Evolutionary conservation across 192 early-diverging fungal genomes (phyloP), one percentile per base, ranked within the genome.

Genomic region (Backusella australiensis): DNA sequence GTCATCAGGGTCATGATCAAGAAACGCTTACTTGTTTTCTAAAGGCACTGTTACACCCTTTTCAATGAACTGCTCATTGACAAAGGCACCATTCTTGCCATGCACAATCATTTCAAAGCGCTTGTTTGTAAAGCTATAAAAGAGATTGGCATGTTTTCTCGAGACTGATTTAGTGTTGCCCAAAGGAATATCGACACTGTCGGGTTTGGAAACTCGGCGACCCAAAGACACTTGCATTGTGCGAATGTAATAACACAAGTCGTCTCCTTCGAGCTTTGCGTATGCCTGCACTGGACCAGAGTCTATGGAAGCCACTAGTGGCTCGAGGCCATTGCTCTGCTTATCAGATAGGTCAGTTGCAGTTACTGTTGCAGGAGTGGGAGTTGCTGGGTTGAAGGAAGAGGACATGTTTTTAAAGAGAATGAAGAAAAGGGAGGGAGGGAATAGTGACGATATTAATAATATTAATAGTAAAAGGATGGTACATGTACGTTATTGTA

Each of bases 11-110:
- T 39, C 38, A 39, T 39, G 0, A 12, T 39, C 3, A 17, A 15
- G 15, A 4, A 14, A 44, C 26, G 72, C 80, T 52, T 72, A 90
- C 89, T 86, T 84, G 80, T 93, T 90, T 23, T 91, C 85, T 65
- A 93, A 77, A 42, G 89, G 78, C 36, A 94, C 85, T 67, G 88
- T 84, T 19, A 86, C 82, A 15, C 91, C 90, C 82, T 88, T 85
- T 76, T 90, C 86, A 38, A 93, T 84, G 86, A 92, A 96, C 71
- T 87, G 86, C 65, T 93, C 94, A 81, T 97, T 91, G n/a, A 97
- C 90, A 80, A 92, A 88, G 32, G 91, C 91, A 6, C 96, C 96
- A 85, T 97, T 97, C 75, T 95, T 95, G 12, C 96, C 96, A 77
- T 91, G 87, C 19, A 96, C 92, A 79, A 88, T 87, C 82, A 97